phyloP scores from a whole-genome alignment of 2,329 filamentous ascomycete genomes.

The Aspergillus tanneri region DNA sequence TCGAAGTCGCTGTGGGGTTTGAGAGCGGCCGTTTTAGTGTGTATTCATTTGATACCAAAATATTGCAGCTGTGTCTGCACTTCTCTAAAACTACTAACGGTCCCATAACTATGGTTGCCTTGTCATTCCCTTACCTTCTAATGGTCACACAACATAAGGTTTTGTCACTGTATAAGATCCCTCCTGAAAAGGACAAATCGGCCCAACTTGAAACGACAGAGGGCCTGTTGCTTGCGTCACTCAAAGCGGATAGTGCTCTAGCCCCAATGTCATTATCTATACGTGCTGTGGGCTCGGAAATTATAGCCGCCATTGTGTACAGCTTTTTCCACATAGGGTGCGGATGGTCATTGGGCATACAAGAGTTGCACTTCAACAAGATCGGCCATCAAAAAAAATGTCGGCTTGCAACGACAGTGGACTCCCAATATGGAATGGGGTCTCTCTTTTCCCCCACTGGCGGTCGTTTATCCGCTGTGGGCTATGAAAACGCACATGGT shows the following conservation, averaged over 20 bases:
- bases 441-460: conserved; percentile 12
- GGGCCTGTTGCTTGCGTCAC: conserved; percentile 66
- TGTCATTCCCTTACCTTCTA: conserved; percentile 71
- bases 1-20: conserved; percentile 69
- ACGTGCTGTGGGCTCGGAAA: conserved; percentile 61
- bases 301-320: conserved; percentile 84
- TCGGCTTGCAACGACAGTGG: conserved; percentile 41
- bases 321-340: conserved; percentile 72
- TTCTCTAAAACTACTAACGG: conserved; percentile 64
- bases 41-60: conserved; percentile 59
- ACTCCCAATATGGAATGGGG: conserved; percentile 37
- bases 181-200: conserved; percentile 4
- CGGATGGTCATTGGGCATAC: conserved; percentile 89
- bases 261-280: conserved; percentile 81
- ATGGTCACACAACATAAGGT: conserved; percentile 73
- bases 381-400: conserved; percentile 45
- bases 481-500: conserved; percentile 26
- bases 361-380: conserved; percentile 71
- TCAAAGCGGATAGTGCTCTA: conserved; percentile 76
- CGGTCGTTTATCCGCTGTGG: conserved; percentile 12
- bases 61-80: conserved; percentile 46
- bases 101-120: conserved; percentile 67
- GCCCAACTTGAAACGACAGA: conserved; percentile 18
- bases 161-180: conserved; percentile 73
- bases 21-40: conserved; percentile 68